phyloP scores from a whole-genome alignment of 805 yeast genomes.

The Yamadazyma olivae region DNA sequence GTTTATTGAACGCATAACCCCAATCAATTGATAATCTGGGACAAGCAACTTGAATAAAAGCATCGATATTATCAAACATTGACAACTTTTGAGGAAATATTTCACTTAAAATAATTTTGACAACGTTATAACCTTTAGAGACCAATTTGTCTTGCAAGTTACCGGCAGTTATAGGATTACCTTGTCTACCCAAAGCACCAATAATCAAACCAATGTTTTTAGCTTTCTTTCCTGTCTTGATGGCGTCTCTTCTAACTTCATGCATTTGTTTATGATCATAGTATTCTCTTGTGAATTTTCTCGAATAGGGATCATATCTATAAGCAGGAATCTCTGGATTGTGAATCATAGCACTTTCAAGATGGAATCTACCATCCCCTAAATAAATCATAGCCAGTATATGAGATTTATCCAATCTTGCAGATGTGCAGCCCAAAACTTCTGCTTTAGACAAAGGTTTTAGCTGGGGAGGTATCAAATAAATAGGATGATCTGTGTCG shows the following conservation, averaged over 20 bases:
- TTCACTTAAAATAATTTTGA: constrained; percentile 83
- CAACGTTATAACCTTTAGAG: constrained; percentile 60
- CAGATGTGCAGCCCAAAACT: constrained; percentile 94
- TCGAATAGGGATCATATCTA: constrained; percentile 91
- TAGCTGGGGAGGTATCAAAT: constrained; percentile 82
- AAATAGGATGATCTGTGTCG: constrained; percentile 49
- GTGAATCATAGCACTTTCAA: constrained; percentile 96
- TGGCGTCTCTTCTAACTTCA: constrained; percentile 69
- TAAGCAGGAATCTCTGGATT: constrained; percentile 90
- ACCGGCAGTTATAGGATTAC: constrained; percentile 73
- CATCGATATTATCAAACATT: constrained; percentile 90
- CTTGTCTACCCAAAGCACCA: constrained; percentile 96
- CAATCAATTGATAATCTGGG: constrained; percentile 95
- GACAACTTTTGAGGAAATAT: constrained; percentile 91
- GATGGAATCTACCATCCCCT: constrained; percentile 95
- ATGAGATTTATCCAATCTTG: constrained; percentile 62
- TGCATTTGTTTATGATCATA: constrained; percentile 87
- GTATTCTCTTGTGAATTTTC: constrained; percentile 84
- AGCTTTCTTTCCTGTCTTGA: constrained; percentile 56
- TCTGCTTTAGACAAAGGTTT: constrained; percentile 94
- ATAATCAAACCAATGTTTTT: constrained; percentile 77
- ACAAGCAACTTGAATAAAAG: constrained; percentile 96
- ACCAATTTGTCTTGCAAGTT: constrained; percentile 56
- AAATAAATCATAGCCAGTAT: constrained; percentile 82
- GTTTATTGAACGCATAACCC: constrained; percentile 96